Evolutionary conservation across 805 yeast genomes (phyloP).

Genomic region (Kluyveromyces starmeri): DNA sequence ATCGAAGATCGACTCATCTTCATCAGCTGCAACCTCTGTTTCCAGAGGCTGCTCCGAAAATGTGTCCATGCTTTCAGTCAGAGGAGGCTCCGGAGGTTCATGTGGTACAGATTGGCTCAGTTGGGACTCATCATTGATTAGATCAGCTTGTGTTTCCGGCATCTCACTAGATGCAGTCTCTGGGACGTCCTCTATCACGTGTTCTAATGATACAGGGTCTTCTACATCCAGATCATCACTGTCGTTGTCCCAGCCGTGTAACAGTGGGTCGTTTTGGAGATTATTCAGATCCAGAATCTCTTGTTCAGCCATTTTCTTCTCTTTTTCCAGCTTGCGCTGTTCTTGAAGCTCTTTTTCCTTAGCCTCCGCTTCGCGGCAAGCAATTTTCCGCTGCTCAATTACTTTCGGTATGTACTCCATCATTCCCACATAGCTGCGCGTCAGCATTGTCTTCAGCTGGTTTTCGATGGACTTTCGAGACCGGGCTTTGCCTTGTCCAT

Average conservation of each 20-base stretch:
- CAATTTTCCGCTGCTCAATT: constrained; percentile 15
- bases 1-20: too few species aligned
- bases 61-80: too few species aligned
- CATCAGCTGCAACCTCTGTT: too few species aligned
- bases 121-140: too few species aligned
- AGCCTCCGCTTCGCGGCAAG: constrained; percentile 26
- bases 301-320: constrained; percentile 20
- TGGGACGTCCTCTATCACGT: too few species aligned
- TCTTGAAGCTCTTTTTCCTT: constrained; percentile 29
- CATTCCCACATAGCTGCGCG: constrained; percentile 11
- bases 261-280: constrained; percentile 27
- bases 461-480: constrained; percentile 8
- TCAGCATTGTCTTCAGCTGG: constrained; percentile 6
- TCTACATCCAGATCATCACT: constrained; percentile 24
- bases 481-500: constrained; percentile 2
- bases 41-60: too few species aligned
- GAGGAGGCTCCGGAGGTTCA: too few species aligned
- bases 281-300: constrained; percentile 21
- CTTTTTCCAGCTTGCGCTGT: constrained; percentile 22
- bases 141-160: too few species aligned
- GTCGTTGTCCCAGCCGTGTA: constrained; percentile 26
- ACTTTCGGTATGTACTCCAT: constrained; percentile 6
- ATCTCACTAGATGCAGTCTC: too few species aligned
- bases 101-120: too few species aligned
- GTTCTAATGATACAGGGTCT: too few species aligned